Conservation (phyloP, 164 flowering plant genomes). For the Tinospora cordifolia region DNA sequence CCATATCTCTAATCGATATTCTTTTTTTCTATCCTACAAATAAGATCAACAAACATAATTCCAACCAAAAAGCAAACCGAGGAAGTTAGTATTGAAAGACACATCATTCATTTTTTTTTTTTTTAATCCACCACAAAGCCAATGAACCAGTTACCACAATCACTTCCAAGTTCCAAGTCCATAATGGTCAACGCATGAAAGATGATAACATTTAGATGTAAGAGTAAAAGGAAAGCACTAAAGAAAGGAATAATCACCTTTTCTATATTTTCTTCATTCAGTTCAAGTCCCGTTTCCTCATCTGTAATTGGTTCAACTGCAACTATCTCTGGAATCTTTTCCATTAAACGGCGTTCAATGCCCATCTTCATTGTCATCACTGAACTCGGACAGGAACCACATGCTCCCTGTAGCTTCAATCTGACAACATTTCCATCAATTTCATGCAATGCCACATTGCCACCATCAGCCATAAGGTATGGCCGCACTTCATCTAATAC, state of each 20-base stretch:
- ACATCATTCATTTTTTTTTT: not conserved
- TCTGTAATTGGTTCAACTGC: conserved; percentile 81
- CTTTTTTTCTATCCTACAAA: no score
- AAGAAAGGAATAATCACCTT: conserved; percentile 40
- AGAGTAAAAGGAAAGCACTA: not conserved
- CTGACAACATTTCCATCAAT: conserved; percentile 90
- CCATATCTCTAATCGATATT: no score
- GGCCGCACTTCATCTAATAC: conserved; percentile 91
- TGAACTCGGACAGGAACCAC: conserved; percentile 98
- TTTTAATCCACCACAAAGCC: not conserved
- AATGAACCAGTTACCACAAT: not conserved
- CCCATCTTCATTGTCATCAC: conserved; percentile 93
- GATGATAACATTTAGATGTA: not conserved
- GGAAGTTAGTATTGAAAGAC: not conserved
- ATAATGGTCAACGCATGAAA: not conserved
- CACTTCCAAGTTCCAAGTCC: not conserved
- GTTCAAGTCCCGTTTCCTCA: conserved; percentile 87
- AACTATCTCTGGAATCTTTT: conserved; percentile 84
- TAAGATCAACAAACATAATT: not conserved
- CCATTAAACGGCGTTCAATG: conserved; percentile 88
- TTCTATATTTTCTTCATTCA: conserved; percentile 86
- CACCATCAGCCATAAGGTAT: conserved; percentile 94
- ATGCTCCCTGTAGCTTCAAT: conserved; percentile 93
- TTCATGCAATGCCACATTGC: conserved; percentile 88
- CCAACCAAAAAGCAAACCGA: not conserved